Conservation (phyloP, 2,329 filamentous ascomycete genomes). For the Trichoderma koningii region DNA sequence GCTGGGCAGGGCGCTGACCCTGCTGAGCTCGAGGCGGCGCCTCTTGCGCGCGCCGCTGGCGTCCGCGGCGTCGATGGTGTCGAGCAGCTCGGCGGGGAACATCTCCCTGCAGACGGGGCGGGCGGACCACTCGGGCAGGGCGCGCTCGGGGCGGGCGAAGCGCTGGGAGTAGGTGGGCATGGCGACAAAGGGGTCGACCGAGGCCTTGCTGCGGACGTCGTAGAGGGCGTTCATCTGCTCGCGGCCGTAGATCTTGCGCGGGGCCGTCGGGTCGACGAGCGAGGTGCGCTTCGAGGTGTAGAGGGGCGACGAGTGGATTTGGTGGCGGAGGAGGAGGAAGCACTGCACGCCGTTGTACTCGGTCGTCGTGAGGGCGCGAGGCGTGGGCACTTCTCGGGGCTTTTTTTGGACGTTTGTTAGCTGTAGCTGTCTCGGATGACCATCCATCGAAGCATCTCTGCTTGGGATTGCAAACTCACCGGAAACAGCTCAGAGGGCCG, state of each 20-base stretch:
- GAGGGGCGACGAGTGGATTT: conserved; percentile 56
- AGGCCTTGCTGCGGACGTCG: conserved; percentile 57
- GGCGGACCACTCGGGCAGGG: conserved; percentile 55
- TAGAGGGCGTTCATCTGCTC: conserved; percentile 61
- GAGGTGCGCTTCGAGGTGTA: conserved; percentile 58
- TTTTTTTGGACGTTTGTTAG: conserved; percentile 32
- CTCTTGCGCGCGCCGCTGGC: conserved; percentile 44
- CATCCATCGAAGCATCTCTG: background rate
- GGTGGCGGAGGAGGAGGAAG: conserved; percentile 59
- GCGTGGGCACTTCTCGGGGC: conserved; percentile 54
- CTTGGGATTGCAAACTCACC: conserved; percentile 40
- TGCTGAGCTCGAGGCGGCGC: conserved; percentile 51
- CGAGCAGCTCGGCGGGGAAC: conserved; percentile 59
- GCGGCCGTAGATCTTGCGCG: conserved; percentile 54
- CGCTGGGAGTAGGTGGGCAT: conserved; percentile 61
- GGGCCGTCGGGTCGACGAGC: conserved; percentile 44
- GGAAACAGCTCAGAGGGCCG: conserved; percentile 63
- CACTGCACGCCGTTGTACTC: conserved; percentile 53
- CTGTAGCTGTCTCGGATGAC: too few relatives aligned
- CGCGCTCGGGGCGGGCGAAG: conserved; percentile 54
- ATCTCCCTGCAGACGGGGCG: conserved; percentile 55
- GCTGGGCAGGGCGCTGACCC: conserved; percentile 51
- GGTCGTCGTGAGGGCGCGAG: conserved; percentile 46
- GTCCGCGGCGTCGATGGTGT: conserved; percentile 50
- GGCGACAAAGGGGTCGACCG: conserved; percentile 59